phyloP scores from a whole-genome alignment of 1,284 basidiomycete genomes.

The Porodaedalea pini region DNA sequence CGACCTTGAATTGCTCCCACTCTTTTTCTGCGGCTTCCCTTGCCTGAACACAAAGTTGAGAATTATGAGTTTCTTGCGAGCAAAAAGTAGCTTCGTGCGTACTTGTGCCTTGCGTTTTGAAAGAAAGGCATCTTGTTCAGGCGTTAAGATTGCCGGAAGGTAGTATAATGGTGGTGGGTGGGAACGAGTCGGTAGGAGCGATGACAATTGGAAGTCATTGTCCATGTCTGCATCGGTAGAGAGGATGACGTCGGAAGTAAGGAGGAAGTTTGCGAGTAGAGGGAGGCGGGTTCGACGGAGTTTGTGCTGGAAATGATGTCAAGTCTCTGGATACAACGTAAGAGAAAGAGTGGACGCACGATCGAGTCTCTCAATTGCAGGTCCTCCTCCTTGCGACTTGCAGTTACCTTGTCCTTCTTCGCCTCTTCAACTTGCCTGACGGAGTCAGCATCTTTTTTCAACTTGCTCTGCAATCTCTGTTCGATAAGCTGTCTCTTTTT shows the following conservation, averaged over 20 bases:
- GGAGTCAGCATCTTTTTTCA: slow-evolving; percentile 76
- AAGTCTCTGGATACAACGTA: background rate
- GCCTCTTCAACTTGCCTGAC: slow-evolving; percentile 78
- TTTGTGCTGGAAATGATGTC: slow-evolving; percentile 49
- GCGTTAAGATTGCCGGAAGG: slow-evolving; percentile 62
- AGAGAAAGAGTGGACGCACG: slow-evolving; percentile 40
- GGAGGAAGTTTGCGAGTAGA: slow-evolving; percentile 69
- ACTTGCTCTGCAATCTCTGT: slow-evolving; percentile 74
- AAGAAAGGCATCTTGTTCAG: slow-evolving; percentile 69
- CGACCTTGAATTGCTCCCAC: slow-evolving; percentile 58
- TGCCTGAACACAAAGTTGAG: slow-evolving; percentile 40
- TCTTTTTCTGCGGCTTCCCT: slow-evolving; percentile 61
- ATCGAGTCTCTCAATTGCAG: slow-evolving; percentile 74
- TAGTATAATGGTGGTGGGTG: slow-evolving; percentile 76
- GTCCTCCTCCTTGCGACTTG: slow-evolving; percentile 76
- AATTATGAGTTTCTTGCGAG: background rate
- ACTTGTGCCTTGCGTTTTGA: slow-evolving; percentile 60
- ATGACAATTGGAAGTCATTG: slow-evolving; percentile 13
- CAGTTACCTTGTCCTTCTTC: slow-evolving; percentile 70
- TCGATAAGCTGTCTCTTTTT: slow-evolving; percentile 77
- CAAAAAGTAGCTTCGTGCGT: slow-evolving; percentile 22
- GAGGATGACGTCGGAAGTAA: slow-evolving; percentile 67
- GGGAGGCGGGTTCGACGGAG: slow-evolving; percentile 64
- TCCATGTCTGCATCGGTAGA: slow-evolving; percentile 14
- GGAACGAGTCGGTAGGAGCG: slow-evolving; percentile 42